phyloP scores from a whole-genome alignment of 768 basidiomycete species.

The Phaeotremella fagi region DNA sequence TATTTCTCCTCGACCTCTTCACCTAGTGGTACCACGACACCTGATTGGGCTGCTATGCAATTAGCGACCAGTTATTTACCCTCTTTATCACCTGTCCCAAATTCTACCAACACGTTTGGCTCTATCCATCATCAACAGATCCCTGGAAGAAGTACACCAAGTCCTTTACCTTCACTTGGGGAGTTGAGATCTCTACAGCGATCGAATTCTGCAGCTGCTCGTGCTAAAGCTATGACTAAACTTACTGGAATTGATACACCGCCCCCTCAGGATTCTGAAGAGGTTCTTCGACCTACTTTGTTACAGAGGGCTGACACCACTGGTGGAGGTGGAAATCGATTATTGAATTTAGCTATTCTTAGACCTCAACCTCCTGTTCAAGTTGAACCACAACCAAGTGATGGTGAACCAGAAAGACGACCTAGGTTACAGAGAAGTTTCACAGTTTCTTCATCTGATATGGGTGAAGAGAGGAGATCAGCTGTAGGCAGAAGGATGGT shows the following conservation, averaged over 20 bases:
- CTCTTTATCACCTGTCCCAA: slow-evolving; percentile 26
- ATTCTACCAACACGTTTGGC: slow-evolving; percentile 7
- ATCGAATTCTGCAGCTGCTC: slow-evolving; percentile 82
- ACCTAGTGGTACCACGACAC: background rate
- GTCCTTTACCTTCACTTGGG: slow-evolving; percentile 67
- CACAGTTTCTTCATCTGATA: slow-evolving; percentile 41
- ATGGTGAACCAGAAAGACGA: slow-evolving; percentile 6
- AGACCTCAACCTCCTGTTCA: background rate
- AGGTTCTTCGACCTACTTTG: slow-evolving; percentile 5
- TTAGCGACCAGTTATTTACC: slow-evolving; percentile 35
- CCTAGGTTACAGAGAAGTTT: slow-evolving; percentile 44
- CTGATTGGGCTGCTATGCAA: slow-evolving; percentile 39
- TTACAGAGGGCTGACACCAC: slow-evolving; percentile 39
- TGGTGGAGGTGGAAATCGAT: slow-evolving; percentile 26
- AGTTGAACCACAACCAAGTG: background rate
- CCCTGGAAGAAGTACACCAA: slow-evolving; percentile 56
- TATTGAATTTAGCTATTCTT: slow-evolving; percentile 7
- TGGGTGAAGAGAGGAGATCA: slow-evolving; percentile 46
- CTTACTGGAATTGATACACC: slow-evolving; percentile 66
- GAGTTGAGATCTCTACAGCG: slow-evolving; percentile 71
- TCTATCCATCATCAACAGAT: slow-evolving; percentile 4
- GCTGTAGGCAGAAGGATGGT: slow-evolving; percentile 49
- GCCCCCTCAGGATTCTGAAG: slow-evolving; percentile 16
- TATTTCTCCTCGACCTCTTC: slow-evolving; percentile 14
- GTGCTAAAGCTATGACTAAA: slow-evolving; percentile 75